Conservation (phyloP, 768 basidiomycete genomes). For the Panellus pusillus region DNA sequence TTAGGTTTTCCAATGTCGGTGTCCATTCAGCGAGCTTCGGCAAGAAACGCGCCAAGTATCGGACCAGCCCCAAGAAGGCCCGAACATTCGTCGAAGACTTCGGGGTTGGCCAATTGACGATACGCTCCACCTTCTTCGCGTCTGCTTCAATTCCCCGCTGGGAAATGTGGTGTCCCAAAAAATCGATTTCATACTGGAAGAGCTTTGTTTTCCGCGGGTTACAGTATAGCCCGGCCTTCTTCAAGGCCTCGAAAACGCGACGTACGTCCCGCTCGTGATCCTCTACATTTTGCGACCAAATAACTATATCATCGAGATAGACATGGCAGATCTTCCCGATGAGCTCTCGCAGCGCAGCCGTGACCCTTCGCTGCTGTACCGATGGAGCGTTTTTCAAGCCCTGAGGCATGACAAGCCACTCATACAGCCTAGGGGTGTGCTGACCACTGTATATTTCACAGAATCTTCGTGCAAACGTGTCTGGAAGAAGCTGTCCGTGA, state of each 20-base stretch:
- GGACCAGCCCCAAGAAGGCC: constrained; percentile 26
- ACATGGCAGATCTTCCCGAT: constrained; percentile 36
- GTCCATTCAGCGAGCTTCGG: constrained; percentile 23
- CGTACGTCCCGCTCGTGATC: constrained; percentile 28
- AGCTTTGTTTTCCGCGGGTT: constrained; percentile 24
- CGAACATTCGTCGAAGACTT: constrained; percentile 18
- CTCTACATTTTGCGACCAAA: constrained; percentile 32
- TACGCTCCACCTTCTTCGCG: constrained; percentile 20
- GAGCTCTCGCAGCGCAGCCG: constrained; percentile 23
- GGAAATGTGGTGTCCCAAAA: constrained; percentile 32
- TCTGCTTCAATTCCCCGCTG: constrained; percentile 24
- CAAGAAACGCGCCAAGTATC: constrained; percentile 26
- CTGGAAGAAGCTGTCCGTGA: constrained; percentile 42
- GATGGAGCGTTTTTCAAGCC: constrained; percentile 27
- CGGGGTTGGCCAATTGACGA: constrained; percentile 25
- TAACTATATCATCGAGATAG: constrained; percentile 39
- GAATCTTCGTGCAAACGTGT: constrained; percentile 29
- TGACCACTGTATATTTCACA: constrained; percentile 32
- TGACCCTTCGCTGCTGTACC: constrained; percentile 30
- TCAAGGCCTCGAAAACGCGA: constrained; percentile 23
- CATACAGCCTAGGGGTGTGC: constrained; percentile 35
- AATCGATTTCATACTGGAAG: constrained; percentile 14
- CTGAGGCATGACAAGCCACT: constrained; percentile 29
- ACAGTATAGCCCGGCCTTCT: constrained; percentile 22
- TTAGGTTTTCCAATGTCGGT: not conserved